Conservation (phyloP, 2,329 filamentous ascomycete species). For the Nannizziopsis arthrosporioides region DNA sequence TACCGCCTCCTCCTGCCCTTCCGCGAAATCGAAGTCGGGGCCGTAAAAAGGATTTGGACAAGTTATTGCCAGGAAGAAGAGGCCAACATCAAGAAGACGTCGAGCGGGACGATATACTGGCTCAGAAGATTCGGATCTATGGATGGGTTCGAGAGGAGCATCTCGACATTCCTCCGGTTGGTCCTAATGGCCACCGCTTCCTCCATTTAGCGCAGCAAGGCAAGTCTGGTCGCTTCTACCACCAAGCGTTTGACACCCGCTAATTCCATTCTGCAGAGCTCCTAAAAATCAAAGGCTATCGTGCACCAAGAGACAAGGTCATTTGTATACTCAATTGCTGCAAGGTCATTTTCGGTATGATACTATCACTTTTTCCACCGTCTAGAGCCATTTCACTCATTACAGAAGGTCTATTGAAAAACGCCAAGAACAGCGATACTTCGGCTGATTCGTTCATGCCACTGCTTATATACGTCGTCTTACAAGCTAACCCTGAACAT, state of each 20-base stretch:
- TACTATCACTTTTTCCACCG: slow-evolving; percentile 2
- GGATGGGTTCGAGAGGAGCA: slow-evolving; percentile 89
- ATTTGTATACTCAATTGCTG: slow-evolving; percentile 98
- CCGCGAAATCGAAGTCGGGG: slow-evolving; percentile 48
- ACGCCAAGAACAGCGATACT: slow-evolving; percentile 73
- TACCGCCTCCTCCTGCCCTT: slow-evolving; percentile 64
- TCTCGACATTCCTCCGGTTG: slow-evolving; percentile 76
- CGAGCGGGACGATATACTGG: slow-evolving; percentile 86
- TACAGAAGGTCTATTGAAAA: slow-evolving; percentile 61
- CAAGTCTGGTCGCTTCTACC: slow-evolving; percentile 24
- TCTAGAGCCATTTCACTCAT: slow-evolving; percentile 14
- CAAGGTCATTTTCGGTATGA: slow-evolving; percentile 91
- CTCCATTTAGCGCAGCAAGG: slow-evolving; percentile 79
- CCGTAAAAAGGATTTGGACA: slow-evolving; percentile 56
- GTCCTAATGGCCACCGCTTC: slow-evolving; percentile 78
- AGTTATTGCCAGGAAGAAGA: slow-evolving; percentile 63
- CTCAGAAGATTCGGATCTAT: slow-evolving; percentile 95
- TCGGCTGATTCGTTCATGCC: slow-evolving; percentile 95
- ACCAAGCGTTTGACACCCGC: not conserved
- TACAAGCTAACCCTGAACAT: slow-evolving; percentile 89
- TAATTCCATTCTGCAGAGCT: slow-evolving; percentile 50
- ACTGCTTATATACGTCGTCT: slow-evolving; percentile 85
- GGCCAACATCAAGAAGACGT: slow-evolving; percentile 98
- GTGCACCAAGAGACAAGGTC: slow-evolving; percentile 94
- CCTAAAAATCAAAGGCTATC: slow-evolving; percentile 89